Evolutionary conservation across 2,329 filamentous ascomycete genomes (phyloP).

Genomic region (Hyphodiscus sp.): DNA sequence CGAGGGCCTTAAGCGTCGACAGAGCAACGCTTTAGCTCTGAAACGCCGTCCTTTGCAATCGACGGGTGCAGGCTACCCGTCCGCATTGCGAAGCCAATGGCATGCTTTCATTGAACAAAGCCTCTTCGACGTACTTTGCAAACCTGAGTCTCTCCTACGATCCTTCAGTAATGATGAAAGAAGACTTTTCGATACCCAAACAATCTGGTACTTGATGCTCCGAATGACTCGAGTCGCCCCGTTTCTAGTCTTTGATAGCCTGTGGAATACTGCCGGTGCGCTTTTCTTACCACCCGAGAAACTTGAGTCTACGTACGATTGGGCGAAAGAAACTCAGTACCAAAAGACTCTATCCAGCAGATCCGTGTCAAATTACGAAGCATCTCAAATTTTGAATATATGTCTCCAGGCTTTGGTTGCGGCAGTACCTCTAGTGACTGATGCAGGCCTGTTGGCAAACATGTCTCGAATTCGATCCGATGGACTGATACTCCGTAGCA

Average conservation of each 20-base stretch:
- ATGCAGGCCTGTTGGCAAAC: slow-evolving; percentile 40
- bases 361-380: slow-evolving; percentile 23
- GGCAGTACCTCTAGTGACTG: slow-evolving; percentile 39
- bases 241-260: slow-evolving; percentile 53
- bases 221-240: slow-evolving; percentile 51
- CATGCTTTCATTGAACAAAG: slow-evolving; percentile 57
- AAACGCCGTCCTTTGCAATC: not conserved
- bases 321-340: slow-evolving; percentile 16
- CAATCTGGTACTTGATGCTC: slow-evolving; percentile 57
- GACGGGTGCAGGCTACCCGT: not conserved
- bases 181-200: slow-evolving; percentile 52
- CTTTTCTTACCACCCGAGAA: slow-evolving; percentile 48
- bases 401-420: slow-evolving; percentile 58
- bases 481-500: slow-evolving; percentile 37
- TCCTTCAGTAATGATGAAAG: slow-evolving; percentile 49
- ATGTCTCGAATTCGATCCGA: slow-evolving; percentile 51
- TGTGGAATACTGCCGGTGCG: slow-evolving; percentile 55
- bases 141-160: slow-evolving; percentile 45
- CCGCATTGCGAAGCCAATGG: slow-evolving; percentile 37
- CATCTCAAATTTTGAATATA: slow-evolving; percentile 38
- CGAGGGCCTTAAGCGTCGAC: slow-evolving; percentile 10
- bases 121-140: slow-evolving; percentile 56
- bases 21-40: not conserved
- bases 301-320: slow-evolving; percentile 20
- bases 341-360: slow-evolving; percentile 3